Evolutionary conservation across 805 yeast species (phyloP), one percentile per base, ranked within the genome.

Genomic region (Barnettozyma populi): DNA sequence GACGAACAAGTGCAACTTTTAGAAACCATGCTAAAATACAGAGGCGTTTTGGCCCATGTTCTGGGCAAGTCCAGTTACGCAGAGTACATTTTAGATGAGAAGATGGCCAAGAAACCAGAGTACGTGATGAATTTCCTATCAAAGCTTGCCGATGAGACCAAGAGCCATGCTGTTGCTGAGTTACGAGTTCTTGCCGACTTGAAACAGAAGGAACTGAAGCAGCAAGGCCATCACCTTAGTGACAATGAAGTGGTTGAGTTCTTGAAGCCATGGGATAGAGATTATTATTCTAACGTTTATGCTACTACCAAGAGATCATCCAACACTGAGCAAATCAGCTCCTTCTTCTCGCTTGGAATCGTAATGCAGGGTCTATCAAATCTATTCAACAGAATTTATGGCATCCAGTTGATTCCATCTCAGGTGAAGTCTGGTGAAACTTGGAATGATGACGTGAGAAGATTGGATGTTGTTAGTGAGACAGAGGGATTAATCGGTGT

Each of bases 251-350:
- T 80, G 2, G 62, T 77, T 5, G 65, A 66, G 8, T 63, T 65
- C 11, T 73, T 90, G 29, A 76, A 80, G 50, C 97, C 97, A 1
- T 94, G 98, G 98, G 98, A 94, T 64, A 75, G 96, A 51, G 96
- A 90, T 53, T 90, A 76, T 59, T 75, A 68, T 51, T 60, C 72
- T 10, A 53, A 71, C n/a, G 57, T 68, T 14, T 59, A 60, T 44
- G 52, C 68, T 9, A 49, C 63, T 0, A 60, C 56, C 10, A 63
- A 60, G 41, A 56, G 70, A 54, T 65, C 71, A 19, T 59, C 68
- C 21, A 65, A 65, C 41, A 62, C 57, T 39, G 74, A 72, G 37
- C 78, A 76, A 48, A 77, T 89, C n/a, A 73, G 82, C 25, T 73
- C 81, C 2, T 87, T 83, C 62, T 84, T 92, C 52, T 85, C 96